Evolutionary conservation across 2,329 filamentous ascomycete genomes (phyloP), one percentile per base, ranked within the genome.

Genomic region (Mycosphaerelloides madeirae): DNA sequence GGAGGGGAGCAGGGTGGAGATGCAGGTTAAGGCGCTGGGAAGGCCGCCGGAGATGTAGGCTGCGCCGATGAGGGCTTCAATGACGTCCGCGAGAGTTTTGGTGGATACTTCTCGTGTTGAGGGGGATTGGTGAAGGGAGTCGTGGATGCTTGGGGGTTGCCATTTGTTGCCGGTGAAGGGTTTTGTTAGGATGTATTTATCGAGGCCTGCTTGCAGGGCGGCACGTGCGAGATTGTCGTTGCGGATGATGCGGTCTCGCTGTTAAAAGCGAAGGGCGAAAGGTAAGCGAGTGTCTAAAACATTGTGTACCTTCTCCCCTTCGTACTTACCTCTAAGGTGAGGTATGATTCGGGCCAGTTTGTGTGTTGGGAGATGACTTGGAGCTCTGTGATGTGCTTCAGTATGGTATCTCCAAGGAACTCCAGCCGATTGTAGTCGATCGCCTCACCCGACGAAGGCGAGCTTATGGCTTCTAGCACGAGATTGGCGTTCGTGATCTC

Each of bases 71-170:
- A 96, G 71, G 0, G 90, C 79, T 62, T 97, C 91, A 0, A 95
- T 77, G 0, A 96, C 83, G 57, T 97, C 91, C 3, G 91, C 91
- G 6, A 96, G 75, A 0, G 79, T 79, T 62, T 97, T 97, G 1
- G 81, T 84, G 0, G 87, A 84, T 25, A 89, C 60, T 12, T 62
- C 58, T 5, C 73, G 66, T 15, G 15, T 36, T 35, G 57, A 65
- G 49, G 29, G 55, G 43, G 46, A 42, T 38, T 46, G 22, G 48
- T 58, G 19, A 38, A 71, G 48, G 2, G 71, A 57, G 14, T 77
- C 67, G 2, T 68, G 64, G 5, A 78, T 68, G 50, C 85, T 84
- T 0, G 76, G 66, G 0, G 87, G 84, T 2, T 72, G 68, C 91
- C 91, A 97, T 58, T 84, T 85, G 0, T 69, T 64, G 0, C 80